These are phyloP conservation scores for Calonectria pauciramosa DNA, from an alignment of 2,329 filamentous ascomycete genomes.

Conservation along the genomic window DNA sequence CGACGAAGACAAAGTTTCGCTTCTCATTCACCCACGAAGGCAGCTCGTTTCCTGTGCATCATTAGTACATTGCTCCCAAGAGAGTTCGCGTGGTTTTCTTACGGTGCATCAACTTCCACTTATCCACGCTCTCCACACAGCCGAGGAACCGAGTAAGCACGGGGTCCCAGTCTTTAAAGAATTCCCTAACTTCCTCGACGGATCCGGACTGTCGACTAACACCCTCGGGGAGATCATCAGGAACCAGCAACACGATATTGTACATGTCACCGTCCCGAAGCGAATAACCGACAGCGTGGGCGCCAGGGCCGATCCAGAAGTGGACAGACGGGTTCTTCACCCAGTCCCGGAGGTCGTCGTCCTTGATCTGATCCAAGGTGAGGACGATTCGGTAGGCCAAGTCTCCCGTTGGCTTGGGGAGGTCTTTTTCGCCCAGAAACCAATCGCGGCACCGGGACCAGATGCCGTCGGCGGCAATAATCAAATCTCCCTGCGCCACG, in stretches of 20 bases:
- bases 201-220: slow-evolving; percentile 66
- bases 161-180: slow-evolving; percentile 77
- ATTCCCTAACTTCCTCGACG: slow-evolving; percentile 70
- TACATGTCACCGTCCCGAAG: slow-evolving; percentile 70
- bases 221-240: slow-evolving; percentile 71
- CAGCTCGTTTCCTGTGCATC: slow-evolving; percentile 60
- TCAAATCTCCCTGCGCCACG: slow-evolving; percentile 42
- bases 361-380: slow-evolving; percentile 62
- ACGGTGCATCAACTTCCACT: slow-evolving; percentile 77
- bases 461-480: slow-evolving; percentile 75
- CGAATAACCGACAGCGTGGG: slow-evolving; percentile 75
- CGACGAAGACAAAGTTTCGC: slow-evolving; percentile 66
- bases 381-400: slow-evolving; percentile 75
- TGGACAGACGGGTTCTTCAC: slow-evolving; percentile 66
- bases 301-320: slow-evolving; percentile 74
- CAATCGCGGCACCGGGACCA: slow-evolving; percentile 70
- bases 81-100: slow-evolving; percentile 34
- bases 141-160: slow-evolving; percentile 59
- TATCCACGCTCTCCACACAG: slow-evolving; percentile 71
- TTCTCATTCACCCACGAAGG: slow-evolving; percentile 67
- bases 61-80: neutral
- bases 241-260: slow-evolving; percentile 76
- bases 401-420: slow-evolving; percentile 72
- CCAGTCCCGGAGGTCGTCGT: slow-evolving; percentile 64
- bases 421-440: slow-evolving; percentile 60